Conservation (phyloP, 2,329 filamentous ascomycete genomes). For the Metarhizium robertsii region DNA sequence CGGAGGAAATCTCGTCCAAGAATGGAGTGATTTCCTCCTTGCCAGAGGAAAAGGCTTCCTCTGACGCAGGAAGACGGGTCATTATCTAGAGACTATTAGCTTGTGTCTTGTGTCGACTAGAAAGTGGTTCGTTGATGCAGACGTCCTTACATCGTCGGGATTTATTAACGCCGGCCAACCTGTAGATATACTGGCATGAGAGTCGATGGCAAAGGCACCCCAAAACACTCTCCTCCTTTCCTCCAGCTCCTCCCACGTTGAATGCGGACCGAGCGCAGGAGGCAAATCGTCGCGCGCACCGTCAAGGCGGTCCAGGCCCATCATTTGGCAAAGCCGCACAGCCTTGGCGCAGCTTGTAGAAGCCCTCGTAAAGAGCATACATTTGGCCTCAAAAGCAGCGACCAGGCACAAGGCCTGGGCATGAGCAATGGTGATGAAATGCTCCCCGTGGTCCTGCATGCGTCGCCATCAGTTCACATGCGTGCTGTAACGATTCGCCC, state of each 20-base stretch:
- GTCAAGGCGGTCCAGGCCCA: constrained; percentile 75
- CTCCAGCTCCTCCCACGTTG: constrained; percentile 67
- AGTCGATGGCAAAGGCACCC: constrained; percentile 73
- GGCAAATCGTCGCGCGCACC: constrained; percentile 56
- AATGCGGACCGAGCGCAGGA: constrained; percentile 61
- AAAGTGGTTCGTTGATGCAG: not conserved
- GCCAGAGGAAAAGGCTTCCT: constrained; percentile 64
- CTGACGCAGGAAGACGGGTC: constrained; percentile 71
- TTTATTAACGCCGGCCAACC: constrained; percentile 83
- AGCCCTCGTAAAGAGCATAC: constrained; percentile 75
- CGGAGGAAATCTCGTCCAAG: constrained; percentile 55
- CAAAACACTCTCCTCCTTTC: constrained; percentile 82
- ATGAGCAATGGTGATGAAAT: constrained; percentile 68
- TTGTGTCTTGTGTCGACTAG: not conserved
- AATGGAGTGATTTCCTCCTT: constrained; percentile 52
- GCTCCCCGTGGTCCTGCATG: constrained; percentile 60
- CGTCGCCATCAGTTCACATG: not conserved
- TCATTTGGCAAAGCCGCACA: constrained; percentile 66
- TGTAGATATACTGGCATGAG: constrained; percentile 79
- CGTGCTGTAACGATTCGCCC: not conserved
- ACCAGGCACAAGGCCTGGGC: constrained; percentile 74
- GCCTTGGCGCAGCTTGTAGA: constrained; percentile 71
- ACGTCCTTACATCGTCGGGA: constrained; percentile 47
- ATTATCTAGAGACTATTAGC: constrained; percentile 40
- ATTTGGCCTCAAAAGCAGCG: constrained; percentile 71